These are phyloP conservation scores for Cercophora newfieldiana DNA, from an alignment of 495 filamentous ascomycete genomes.

Conservation along the genomic window DNA sequence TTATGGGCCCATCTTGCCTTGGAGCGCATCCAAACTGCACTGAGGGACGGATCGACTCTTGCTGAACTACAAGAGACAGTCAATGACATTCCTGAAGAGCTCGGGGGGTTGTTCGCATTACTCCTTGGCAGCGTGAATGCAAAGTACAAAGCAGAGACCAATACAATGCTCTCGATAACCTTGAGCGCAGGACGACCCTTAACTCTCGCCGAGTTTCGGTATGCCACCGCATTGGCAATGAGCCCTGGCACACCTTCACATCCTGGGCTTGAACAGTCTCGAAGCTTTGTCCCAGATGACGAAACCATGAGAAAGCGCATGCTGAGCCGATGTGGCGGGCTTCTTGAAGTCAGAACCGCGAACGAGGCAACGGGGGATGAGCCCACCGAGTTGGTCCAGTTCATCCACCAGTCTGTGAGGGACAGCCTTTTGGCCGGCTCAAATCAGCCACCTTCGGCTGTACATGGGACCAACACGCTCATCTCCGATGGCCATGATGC, in stretches of 20 bases:
- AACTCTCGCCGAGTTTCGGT: slow-evolving; percentile 12
- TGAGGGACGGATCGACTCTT: slow-evolving; percentile 9
- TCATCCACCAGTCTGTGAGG: slow-evolving; percentile 20
- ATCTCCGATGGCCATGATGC: not conserved
- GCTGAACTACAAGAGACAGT: slow-evolving; percentile 12
- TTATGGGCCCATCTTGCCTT: slow-evolving; percentile 13
- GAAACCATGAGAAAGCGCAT: slow-evolving; percentile 9
- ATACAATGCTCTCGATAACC: slow-evolving; percentile 15
- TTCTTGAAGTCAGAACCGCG: slow-evolving; percentile 13
- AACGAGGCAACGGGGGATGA: not conserved
- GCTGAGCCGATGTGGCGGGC: slow-evolving; percentile 17
- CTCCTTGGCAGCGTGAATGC: slow-evolving; percentile 12
- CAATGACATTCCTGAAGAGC: slow-evolving; percentile 8
- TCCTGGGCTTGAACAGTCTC: not conserved
- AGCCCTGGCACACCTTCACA: not conserved
- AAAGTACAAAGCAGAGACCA: slow-evolving; percentile 7
- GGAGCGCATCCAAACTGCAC: slow-evolving; percentile 8
- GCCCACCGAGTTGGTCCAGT: slow-evolving; percentile 1
- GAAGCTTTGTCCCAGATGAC: slow-evolving; percentile 10
- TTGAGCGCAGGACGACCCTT: slow-evolving; percentile 15
- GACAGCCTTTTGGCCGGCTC: slow-evolving; percentile 9
- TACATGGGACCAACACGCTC: not conserved
- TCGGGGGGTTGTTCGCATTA: slow-evolving; percentile 8
- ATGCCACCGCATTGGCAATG: slow-evolving; percentile 1
- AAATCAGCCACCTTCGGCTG: not conserved